These are phyloP conservation scores for Leucaena leucocephala DNA, from an alignment of 306 rosid genomes.

Conservation along the genomic window DNA sequence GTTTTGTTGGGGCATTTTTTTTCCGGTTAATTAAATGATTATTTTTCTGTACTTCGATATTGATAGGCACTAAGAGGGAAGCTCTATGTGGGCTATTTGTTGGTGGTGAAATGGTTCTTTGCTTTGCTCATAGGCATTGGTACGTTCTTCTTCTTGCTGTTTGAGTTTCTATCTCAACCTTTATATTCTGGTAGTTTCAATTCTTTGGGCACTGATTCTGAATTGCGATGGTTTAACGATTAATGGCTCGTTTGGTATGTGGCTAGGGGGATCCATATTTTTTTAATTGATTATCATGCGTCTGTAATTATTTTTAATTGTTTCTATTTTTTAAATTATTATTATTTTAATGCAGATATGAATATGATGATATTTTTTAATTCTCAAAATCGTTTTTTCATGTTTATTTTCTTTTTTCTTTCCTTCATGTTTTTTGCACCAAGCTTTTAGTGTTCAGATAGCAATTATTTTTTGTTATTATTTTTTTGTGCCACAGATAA, in stretches of 20 bases:
- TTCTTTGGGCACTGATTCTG: neutral
- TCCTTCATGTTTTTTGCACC: too few relatives aligned
- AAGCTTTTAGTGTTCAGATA: neutral
- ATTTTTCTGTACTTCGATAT: constrained; percentile 38
- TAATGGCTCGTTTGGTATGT: neutral
- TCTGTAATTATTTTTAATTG: too few relatives aligned
- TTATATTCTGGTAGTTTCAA: neutral
- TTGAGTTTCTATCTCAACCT: constrained; percentile 1
- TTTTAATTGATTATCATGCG: too few relatives aligned
- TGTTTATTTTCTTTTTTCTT: too few relatives aligned
- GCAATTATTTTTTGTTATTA: neutral
- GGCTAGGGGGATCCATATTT: too few relatives aligned
- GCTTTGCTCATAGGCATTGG: constrained; percentile 94
- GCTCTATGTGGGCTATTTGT: constrained; percentile 66
- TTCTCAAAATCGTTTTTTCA: too few relatives aligned
- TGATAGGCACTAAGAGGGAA: constrained; percentile 82
- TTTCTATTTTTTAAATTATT: too few relatives aligned
- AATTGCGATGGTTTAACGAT: constrained; percentile 12
- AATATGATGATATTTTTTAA: too few relatives aligned
- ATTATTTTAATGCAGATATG: too few relatives aligned
- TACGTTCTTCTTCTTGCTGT: constrained; percentile 33
- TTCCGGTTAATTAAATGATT: neutral
- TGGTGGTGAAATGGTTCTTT: constrained; percentile 88
- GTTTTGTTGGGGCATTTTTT: neutral
- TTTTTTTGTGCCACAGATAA: neutral